phyloP scores from a whole-genome alignment of 2,329 filamentous ascomycete species.

The Volutella citrinella region DNA sequence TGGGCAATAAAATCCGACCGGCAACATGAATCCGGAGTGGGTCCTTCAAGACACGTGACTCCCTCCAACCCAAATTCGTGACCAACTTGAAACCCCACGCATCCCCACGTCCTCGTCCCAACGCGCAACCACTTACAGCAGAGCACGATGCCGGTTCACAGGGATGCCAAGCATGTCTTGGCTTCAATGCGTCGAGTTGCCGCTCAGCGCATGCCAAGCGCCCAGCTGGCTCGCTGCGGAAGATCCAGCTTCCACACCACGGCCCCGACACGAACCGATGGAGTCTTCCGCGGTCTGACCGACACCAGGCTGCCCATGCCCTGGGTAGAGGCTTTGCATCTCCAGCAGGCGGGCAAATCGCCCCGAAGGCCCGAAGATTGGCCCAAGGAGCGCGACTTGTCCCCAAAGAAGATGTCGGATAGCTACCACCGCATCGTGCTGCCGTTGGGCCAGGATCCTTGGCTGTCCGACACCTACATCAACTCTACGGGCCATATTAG shows the following conservation, averaged over 20 bases:
- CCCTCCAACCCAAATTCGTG: no score
- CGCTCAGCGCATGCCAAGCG: not conserved
- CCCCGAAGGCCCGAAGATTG: slow-evolving; percentile 7
- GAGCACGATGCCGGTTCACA: no score
- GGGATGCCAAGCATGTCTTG: slow-evolving; percentile 1
- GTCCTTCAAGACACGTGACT: no score
- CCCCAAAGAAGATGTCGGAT: slow-evolving; percentile 28
- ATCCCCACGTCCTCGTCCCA: no score
- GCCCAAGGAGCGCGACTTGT: slow-evolving; percentile 21
- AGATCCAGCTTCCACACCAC: slow-evolving; percentile 16
- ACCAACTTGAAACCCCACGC: no score
- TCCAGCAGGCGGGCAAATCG: slow-evolving; percentile 17
- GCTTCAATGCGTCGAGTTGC: slow-evolving; percentile 6
- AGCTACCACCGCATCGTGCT: slow-evolving; percentile 39
- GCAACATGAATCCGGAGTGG: no score
- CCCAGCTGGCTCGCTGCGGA: not conserved
- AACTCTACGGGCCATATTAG: slow-evolving; percentile 73
- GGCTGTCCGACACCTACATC: slow-evolving; percentile 74
- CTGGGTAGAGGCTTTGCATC: slow-evolving; percentile 27
- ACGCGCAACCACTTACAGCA: no score
- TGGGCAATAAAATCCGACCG: no score
- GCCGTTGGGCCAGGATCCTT: slow-evolving; percentile 70
- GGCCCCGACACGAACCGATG: slow-evolving; percentile 19
- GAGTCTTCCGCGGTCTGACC: slow-evolving; percentile 25
- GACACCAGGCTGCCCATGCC: slow-evolving; percentile 25